Conservation (phyloP, 768 basidiomycete genomes). For the Kwoniella heveanensis region DNA sequence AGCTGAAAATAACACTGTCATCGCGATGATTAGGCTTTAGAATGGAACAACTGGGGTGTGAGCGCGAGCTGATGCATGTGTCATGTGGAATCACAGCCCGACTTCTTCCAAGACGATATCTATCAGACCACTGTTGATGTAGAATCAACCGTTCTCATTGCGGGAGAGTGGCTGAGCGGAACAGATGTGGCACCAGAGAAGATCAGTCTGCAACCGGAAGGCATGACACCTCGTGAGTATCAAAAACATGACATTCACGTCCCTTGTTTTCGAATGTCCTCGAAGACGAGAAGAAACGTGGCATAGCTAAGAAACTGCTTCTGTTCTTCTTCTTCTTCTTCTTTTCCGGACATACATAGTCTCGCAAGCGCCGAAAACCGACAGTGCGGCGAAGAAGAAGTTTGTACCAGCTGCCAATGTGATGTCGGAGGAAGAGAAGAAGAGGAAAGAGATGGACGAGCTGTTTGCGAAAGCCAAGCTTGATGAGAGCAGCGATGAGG, state of each 20-base stretch:
- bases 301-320: too few species aligned
- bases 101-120: conserved; percentile 58
- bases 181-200: conserved; percentile 17
- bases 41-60: not conserved
- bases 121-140: conserved; percentile 51
- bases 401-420: conserved; percentile 42
- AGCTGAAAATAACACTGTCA: too few species aligned
- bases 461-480: conserved; percentile 55
- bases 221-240: conserved; percentile 52
- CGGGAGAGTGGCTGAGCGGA: conserved; percentile 49
- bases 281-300: too few species aligned
- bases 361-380: conserved; percentile 54
- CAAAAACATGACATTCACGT: too few species aligned
- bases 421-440: conserved; percentile 54
- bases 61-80: not conserved
- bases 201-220: conserved; percentile 47
- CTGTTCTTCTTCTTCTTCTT: too few species aligned
- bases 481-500: conserved; percentile 51
- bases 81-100: conserved; percentile 34
- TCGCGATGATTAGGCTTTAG: too few species aligned
- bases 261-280: too few species aligned
- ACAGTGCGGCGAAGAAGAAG: conserved; percentile 37
- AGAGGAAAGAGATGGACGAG: conserved; percentile 51
- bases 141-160: conserved; percentile 23
- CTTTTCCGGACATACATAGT: conserved; percentile 39